Evolutionary conservation across 139 green algal species (phyloP).

Genomic region (Cymbomonas tetramitiformis): DNA sequence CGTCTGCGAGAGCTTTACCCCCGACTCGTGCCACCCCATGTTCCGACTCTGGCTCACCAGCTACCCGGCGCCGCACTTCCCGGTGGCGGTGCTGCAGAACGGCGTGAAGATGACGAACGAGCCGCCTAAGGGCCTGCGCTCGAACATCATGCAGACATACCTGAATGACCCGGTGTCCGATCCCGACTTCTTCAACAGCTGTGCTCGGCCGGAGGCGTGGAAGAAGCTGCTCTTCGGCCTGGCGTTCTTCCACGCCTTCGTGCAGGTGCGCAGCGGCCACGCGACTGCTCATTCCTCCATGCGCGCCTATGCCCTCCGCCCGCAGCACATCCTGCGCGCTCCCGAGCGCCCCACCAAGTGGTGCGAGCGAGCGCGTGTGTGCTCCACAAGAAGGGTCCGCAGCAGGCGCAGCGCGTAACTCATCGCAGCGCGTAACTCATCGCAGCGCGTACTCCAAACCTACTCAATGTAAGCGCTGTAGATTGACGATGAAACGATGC

Average conservation of each 20-base stretch:
- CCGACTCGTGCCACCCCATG: slow-evolving; percentile 9
- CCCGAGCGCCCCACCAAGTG: too few species aligned
- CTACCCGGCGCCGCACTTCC: slow-evolving; percentile 49
- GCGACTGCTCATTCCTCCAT: too few species aligned
- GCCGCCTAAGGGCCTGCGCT: slow-evolving; percentile 52
- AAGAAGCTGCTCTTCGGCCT: slow-evolving; percentile 42
- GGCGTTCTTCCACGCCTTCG: slow-evolving; percentile 43
- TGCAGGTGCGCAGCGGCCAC: too few species aligned
- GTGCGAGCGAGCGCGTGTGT: too few species aligned
- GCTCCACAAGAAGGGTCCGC: too few species aligned
- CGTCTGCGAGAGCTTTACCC: slow-evolving; percentile 41
- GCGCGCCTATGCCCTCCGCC: too few species aligned
- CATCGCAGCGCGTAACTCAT: too few species aligned
- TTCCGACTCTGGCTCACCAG: slow-evolving; percentile 57
- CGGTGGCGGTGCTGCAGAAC: slow-evolving; percentile 51
- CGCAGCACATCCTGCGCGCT: too few species aligned
- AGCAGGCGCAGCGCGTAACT: too few species aligned
- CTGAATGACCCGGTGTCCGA: slow-evolving; percentile 39
- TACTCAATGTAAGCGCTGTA: too few species aligned
- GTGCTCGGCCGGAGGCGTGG: slow-evolving; percentile 18
- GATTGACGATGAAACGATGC: too few species aligned
- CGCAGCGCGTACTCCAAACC: too few species aligned
- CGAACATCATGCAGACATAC: slow-evolving; percentile 48
- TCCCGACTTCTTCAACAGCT: slow-evolving; percentile 32
- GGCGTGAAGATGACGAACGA: slow-evolving; percentile 66